These are phyloP conservation scores for Trichomonascaceae sp. DNA, from an alignment of 1,139 yeast genomes.

Conservation along the genomic window DNA sequence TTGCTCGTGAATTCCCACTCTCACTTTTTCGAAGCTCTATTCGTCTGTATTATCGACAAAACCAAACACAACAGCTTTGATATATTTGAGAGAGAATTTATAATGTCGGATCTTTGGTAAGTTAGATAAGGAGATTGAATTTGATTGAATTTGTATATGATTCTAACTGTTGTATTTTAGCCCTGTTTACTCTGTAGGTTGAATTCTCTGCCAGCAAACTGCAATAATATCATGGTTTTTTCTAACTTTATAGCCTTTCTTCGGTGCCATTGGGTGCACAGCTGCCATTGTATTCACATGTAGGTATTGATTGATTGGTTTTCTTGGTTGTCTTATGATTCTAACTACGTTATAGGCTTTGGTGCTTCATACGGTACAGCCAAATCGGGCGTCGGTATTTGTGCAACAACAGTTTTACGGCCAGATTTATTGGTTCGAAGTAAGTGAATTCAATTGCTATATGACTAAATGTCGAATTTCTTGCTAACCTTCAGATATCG, in stretches of 20 bases:
- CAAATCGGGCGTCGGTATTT: conserved; percentile 98
- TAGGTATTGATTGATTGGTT: conserved; percentile 1
- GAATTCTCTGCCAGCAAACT: neutral
- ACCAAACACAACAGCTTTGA: conserved; percentile 2
- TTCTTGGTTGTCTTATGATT: neutral
- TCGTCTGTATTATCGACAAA: neutral
- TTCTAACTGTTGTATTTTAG: conserved; percentile 30
- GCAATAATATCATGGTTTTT: neutral
- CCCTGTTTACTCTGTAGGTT: conserved; percentile 63
- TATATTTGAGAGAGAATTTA: conserved; percentile 1
- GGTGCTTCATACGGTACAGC: conserved; percentile 99
- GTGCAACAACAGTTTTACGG: conserved; percentile 96
- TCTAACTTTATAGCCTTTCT: conserved; percentile 56
- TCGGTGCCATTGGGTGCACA: conserved; percentile 98
- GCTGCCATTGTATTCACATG: conserved; percentile 98
- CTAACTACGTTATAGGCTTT: conserved; percentile 35
- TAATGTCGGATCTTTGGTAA: conserved; percentile 36
- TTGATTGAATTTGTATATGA: neutral
- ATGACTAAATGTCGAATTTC: no score
- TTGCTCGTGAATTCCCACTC: neutral
- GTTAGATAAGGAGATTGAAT: conserved; percentile 12
- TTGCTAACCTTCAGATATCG: conserved; percentile 19
- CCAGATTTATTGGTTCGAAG: conserved; percentile 79
- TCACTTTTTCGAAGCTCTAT: neutral
- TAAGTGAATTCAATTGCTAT: no score